These are phyloP conservation scores for Kwoniella mangroviensis DNA, from an alignment of 768 basidiomycete species.

Conservation along the genomic window DNA sequence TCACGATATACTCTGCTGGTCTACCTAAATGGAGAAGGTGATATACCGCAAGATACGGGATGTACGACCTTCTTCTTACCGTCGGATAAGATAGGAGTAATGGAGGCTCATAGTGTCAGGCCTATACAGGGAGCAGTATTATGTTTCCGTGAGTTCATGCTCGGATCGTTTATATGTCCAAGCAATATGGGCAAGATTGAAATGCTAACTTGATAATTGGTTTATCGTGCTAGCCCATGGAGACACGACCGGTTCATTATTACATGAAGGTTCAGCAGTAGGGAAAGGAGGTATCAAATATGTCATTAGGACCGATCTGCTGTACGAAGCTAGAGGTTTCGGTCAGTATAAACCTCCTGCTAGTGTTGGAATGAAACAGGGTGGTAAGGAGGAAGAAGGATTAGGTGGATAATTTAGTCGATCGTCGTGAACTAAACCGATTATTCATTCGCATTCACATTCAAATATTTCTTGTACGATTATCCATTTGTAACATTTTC, in stretches of 20 bases:
- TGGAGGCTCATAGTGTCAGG: constrained; percentile 63
- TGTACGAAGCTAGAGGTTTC: constrained; percentile 57
- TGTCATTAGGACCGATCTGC: constrained; percentile 57
- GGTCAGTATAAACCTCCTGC: constrained; percentile 53
- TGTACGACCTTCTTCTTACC: constrained; percentile 67
- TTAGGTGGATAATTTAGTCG: constrained; percentile 35
- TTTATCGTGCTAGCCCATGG: constrained; percentile 50
- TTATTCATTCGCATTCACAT: too few relatives aligned
- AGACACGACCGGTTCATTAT: constrained; percentile 54
- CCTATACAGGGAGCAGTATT: constrained; percentile 63
- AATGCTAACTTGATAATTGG: not conserved
- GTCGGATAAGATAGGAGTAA: constrained; percentile 59
- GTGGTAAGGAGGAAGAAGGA: constrained; percentile 49
- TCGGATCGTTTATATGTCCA: too few relatives aligned
- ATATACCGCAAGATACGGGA: constrained; percentile 60
- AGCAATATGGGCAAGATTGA: too few relatives aligned
- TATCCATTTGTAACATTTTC: too few relatives aligned
- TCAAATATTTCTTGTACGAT: too few relatives aligned
- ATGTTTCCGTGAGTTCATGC: constrained; percentile 65
- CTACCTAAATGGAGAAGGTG: constrained; percentile 61
- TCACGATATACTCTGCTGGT: constrained; percentile 64
- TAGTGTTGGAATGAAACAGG: constrained; percentile 43
- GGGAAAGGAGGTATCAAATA: constrained; percentile 55
- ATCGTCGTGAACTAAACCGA: not conserved
- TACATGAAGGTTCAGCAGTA: constrained; percentile 58